Evolutionary conservation across 306 rosid species (phyloP).

Genomic region (Quercus glauca): DNA sequence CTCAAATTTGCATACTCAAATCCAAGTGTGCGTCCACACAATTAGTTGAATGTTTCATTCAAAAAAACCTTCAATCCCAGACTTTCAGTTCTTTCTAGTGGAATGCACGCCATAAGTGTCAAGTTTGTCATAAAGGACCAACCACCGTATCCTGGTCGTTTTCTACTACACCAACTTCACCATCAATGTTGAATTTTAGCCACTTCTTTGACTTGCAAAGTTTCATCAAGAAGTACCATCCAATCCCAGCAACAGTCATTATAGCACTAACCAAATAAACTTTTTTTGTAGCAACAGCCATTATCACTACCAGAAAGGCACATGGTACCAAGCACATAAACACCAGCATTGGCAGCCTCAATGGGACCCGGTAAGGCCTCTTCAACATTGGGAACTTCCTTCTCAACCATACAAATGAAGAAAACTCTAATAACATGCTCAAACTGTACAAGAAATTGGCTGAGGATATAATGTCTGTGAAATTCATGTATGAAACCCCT

Average conservation of each 20-base stretch:
- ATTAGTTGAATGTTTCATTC: no score
- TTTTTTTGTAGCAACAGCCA: slow-evolving; percentile 40
- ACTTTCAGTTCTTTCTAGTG: no score
- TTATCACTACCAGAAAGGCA: slow-evolving; percentile 38
- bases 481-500: slow-evolving; percentile 37
- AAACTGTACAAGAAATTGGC: slow-evolving; percentile 60
- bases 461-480: slow-evolving; percentile 30
- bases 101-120: not conserved
- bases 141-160: not conserved
- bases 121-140: not conserved
- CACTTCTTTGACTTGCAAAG: slow-evolving; percentile 26
- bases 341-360: slow-evolving; percentile 32
- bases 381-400: slow-evolving; percentile 32
- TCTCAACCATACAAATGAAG: slow-evolving; percentile 54
- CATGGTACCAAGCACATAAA: slow-evolving; percentile 53
- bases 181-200: not conserved
- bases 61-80: no score
- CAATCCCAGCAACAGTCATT: slow-evolving; percentile 45
- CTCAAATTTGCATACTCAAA: not conserved
- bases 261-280: slow-evolving; percentile 44
- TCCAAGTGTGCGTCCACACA: no score
- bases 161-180: not conserved
- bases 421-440: slow-evolving; percentile 59
- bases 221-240: slow-evolving; percentile 36
- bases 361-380: slow-evolving; percentile 54